Conservation (phyloP, 441 rosid species). For the Gossypium gossypioides region DNA sequence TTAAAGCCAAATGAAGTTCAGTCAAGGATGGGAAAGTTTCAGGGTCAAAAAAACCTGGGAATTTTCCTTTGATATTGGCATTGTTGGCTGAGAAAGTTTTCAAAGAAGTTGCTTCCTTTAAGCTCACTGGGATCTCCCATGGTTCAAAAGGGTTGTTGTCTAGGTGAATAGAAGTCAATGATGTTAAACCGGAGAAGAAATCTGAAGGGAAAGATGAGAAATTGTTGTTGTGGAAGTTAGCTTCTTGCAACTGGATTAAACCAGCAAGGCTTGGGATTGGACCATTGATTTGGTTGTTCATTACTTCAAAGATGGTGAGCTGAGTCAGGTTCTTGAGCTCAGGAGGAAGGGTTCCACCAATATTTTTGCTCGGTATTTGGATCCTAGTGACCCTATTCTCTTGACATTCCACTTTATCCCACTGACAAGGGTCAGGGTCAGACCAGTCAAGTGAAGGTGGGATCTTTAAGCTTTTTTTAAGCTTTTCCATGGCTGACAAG, state of each 20-base stretch:
- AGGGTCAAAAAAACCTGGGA: slow-evolving; percentile 46
- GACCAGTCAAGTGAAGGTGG: slow-evolving; percentile 53
- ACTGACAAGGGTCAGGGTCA: slow-evolving; percentile 53
- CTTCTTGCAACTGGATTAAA: slow-evolving; percentile 29
- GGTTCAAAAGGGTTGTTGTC: slow-evolving; percentile 43
- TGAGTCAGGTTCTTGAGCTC: slow-evolving; percentile 41
- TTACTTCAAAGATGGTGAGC: slow-evolving; percentile 45
- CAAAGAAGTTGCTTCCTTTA: slow-evolving; percentile 40
- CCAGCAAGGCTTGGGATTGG: slow-evolving; percentile 59
- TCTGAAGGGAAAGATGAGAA: slow-evolving; percentile 47
- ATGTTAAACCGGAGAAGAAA: slow-evolving; percentile 49
- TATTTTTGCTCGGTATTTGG: slow-evolving; percentile 42
- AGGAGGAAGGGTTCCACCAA: slow-evolving; percentile 52
- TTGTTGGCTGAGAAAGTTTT: slow-evolving; percentile 45
- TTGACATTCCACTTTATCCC: slow-evolving; percentile 43
- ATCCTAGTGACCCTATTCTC: slow-evolving; percentile 35
- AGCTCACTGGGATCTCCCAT: slow-evolving; percentile 55
- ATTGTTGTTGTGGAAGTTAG: slow-evolving; percentile 41
- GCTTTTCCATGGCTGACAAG: slow-evolving; percentile 42
- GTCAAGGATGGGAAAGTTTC: slow-evolving; percentile 36
- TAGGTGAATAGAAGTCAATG: slow-evolving; percentile 30
- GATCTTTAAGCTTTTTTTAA: slow-evolving; percentile 36
- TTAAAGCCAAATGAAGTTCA: slow-evolving; percentile 42
- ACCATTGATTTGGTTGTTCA: slow-evolving; percentile 46
- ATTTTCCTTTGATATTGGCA: slow-evolving; percentile 42